Evolutionary conservation across 1,139 yeast species (phyloP), one percentile per base, ranked within the genome.

Genomic region (Kurtzmaniella quercitrusa): DNA sequence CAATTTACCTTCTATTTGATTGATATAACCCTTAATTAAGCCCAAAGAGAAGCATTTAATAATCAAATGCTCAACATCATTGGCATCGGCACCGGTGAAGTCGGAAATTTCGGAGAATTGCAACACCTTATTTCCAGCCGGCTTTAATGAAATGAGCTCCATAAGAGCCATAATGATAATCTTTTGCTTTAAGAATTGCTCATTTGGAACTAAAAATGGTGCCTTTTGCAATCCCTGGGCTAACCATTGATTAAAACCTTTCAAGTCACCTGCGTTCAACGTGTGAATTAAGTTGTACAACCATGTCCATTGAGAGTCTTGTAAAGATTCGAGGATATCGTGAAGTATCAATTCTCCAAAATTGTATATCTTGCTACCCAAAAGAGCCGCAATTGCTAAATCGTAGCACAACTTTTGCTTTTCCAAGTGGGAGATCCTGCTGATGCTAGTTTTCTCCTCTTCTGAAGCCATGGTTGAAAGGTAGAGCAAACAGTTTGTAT

Each of bases 281-380:
- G 84, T 74, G 45, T 78, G 72, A 45, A 93, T 71, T 50, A 91
- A 68, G 42, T 83, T 76, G 49, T 82, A 79, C 46, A 94, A 68
- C 96, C 97, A 91, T 42, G 69, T 64, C 58, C 80, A 82, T 41
- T 73, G 72, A 44, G 69, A 69, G 26, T 62, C 63, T 37, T 74
- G 63, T 42, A 86, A 72, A 38, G 76, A 69, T 41, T 73, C 63
- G 61, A 93, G 76, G 43, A 91, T 82, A 41, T 95, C 96, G 61
- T 93, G 98, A 59, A 89, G 80, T 47, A 93, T 76, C 51, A 93
- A 78, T 65, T 94, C 98, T 42, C 98, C 98, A 64, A 93, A 93
- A 66, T 91, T 93, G 71, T 89, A 94, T 52, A 93, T 87, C 59
- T 81, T 83, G 57, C 89, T 96, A 38, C 98, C 98, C 52, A 93